Percentiles rank a stretch among this genome's conserved stretches.
Evolutionary conservation across 257 asterid genomes (phyloP).

Genomic region (Jacaranda mimosifolia): DNA sequence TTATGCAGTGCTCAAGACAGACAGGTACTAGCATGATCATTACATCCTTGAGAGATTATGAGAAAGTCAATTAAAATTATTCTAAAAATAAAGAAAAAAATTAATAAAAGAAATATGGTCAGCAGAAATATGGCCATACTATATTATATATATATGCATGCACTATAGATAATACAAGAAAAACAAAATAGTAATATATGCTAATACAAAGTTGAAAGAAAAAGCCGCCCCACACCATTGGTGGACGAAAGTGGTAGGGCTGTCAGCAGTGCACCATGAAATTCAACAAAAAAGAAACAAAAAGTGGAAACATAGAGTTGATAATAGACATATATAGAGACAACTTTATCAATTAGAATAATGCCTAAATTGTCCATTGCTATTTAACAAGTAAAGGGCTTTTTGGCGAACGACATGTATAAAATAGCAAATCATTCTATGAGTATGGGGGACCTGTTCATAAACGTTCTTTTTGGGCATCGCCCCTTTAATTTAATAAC

Average conservation of each 20-base stretch:
- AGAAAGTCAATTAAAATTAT: background rate
- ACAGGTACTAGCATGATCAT: too few relatives aligned
- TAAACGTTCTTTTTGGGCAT: background rate
- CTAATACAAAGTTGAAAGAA: constrained; percentile 3
- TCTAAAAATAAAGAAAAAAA: too few relatives aligned
- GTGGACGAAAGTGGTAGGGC: constrained; percentile 62
- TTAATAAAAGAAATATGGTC: too few relatives aligned
- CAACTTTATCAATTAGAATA: constrained; percentile 18
- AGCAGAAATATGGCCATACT: background rate
- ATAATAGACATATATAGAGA: constrained; percentile 2
- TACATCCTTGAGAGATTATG: too few relatives aligned
- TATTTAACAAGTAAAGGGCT: constrained; percentile 11
- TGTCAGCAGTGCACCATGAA: constrained; percentile 28
- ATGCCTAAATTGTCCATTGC: constrained; percentile 11
- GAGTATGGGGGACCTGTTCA: background rate
- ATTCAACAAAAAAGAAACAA: constrained; percentile 29
- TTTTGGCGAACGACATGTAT: constrained; percentile 27
- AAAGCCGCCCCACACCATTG: constrained; percentile 47
- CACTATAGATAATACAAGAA: background rate
- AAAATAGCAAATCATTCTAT: background rate
- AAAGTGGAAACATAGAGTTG: constrained; percentile 21
- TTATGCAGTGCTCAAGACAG: too few relatives aligned
- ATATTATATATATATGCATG: background rate
- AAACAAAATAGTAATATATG: constrained; percentile 16
- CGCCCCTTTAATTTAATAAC: background rate